Percentiles rank a stretch among this genome's conserved stretches.
Evolutionary conservation across 1,284 basidiomycete species (phyloP).

Genomic region (Pterula multifida): DNA sequence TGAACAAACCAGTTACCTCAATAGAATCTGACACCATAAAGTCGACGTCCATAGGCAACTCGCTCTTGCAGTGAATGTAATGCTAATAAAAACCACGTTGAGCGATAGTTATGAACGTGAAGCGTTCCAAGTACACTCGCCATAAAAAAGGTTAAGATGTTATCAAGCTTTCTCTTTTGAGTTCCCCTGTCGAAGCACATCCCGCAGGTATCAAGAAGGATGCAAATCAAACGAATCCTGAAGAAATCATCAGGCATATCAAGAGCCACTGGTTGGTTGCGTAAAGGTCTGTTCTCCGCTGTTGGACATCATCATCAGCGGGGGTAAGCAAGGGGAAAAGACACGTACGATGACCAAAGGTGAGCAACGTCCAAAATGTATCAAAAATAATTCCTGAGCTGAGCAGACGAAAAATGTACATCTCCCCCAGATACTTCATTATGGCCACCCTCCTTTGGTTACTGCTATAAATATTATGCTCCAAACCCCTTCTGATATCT

Average conservation of each 20-base stretch:
- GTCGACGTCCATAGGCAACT: constrained; percentile 91
- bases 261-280: constrained; percentile 61
- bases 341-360: constrained; percentile 86
- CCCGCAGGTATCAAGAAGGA: constrained; percentile 91
- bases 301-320: constrained; percentile 9
- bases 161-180: constrained; percentile 85
- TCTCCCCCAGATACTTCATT: constrained; percentile 89
- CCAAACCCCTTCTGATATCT: constrained; percentile 82
- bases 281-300: constrained; percentile 88
- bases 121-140: constrained; percentile 41
- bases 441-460: constrained; percentile 90
- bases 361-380: constrained; percentile 89
- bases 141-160: constrained; percentile 89
- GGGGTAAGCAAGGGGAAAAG: constrained; percentile 2
- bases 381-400: constrained; percentile 88
- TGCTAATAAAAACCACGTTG: constrained; percentile 37
- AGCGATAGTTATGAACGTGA: too few species aligned
- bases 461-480: constrained; percentile 90
- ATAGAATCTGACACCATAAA: constrained; percentile 94
- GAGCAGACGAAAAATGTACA: constrained; percentile 94
- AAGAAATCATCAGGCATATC: constrained; percentile 97
- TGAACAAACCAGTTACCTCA: constrained; percentile 42
- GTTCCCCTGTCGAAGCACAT: constrained; percentile 93
- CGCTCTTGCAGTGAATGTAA: constrained; percentile 80
- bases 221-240: constrained; percentile 85